Conservation (phyloP, 2,329 filamentous ascomycete genomes). For the Ascochyta rabiei region DNA sequence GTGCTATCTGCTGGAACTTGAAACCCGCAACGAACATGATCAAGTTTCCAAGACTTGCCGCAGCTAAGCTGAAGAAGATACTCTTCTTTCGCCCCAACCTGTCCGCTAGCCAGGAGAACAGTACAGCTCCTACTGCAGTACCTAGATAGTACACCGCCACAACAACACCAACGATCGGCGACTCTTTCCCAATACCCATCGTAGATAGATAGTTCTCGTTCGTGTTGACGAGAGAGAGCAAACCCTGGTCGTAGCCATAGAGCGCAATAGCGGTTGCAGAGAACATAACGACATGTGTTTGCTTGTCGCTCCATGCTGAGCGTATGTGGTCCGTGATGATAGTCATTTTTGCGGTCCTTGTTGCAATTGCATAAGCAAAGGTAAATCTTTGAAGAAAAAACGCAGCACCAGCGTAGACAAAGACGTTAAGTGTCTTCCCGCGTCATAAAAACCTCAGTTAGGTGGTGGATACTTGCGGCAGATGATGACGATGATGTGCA, state of each 20-base stretch:
- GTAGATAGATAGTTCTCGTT: constrained; percentile 62
- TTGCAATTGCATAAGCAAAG: constrained; percentile 8
- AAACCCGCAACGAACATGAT: constrained; percentile 66
- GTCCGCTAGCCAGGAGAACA: constrained; percentile 63
- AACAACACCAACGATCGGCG: constrained; percentile 63
- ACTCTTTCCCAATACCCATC: constrained; percentile 60
- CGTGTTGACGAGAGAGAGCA: constrained; percentile 62
- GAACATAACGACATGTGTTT: constrained; percentile 59
- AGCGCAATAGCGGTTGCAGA: constrained; percentile 61
- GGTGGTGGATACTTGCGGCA: constrained; percentile 14
- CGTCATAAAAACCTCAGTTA: constrained; percentile 8
- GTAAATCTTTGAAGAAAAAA: background rate
- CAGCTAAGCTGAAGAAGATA: constrained; percentile 62
- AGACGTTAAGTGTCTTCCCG: constrained; percentile 6
- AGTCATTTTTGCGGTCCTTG: constrained; percentile 14
- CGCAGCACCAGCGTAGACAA: background rate
- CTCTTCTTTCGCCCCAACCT: constrained; percentile 60
- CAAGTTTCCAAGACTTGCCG: constrained; percentile 61
- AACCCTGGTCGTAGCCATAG: constrained; percentile 58
- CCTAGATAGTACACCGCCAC: constrained; percentile 68
- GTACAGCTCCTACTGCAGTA: constrained; percentile 62
- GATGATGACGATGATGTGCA: constrained; percentile 19
- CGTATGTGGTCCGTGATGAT: constrained; percentile 24
- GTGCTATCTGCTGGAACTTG: constrained; percentile 48
- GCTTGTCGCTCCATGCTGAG: constrained; percentile 44